Evolutionary conservation across 75 land plant species (phyloP).

Genomic region (Cryptomeria japonica): DNA sequence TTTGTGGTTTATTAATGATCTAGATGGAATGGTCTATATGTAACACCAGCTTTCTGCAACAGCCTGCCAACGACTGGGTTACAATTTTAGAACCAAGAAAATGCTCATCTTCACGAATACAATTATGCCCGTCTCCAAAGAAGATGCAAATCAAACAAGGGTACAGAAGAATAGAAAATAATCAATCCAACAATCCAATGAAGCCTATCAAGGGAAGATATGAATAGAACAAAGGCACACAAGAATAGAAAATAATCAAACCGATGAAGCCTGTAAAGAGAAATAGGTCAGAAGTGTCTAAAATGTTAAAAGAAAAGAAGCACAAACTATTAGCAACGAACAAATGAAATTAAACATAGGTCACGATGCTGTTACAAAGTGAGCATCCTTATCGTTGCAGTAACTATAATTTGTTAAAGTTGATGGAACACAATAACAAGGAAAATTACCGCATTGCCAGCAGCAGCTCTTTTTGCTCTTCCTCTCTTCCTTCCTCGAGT

Average conservation of each 20-base stretch:
- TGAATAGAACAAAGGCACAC: not conserved
- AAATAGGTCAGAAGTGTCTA: not conserved
- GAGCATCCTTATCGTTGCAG: not conserved
- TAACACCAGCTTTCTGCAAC: not conserved
- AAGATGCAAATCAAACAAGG: not conserved
- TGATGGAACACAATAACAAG: not conserved
- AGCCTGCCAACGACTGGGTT: not conserved
- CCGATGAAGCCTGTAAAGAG: not conserved
- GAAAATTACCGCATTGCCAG: slow-evolving; percentile 11
- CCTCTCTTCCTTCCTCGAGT: not conserved
- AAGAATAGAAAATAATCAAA: not conserved
- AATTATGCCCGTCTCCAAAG: not conserved
- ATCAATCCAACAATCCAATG: not conserved
- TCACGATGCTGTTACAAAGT: not conserved
- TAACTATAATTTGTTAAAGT: not conserved
- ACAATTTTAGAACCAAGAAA: not conserved
- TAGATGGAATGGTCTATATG: not conserved
- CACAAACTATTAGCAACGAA: not conserved
- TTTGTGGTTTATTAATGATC: not conserved
- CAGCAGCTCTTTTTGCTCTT: slow-evolving; percentile 10
- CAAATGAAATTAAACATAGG: no score
- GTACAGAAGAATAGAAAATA: not conserved
- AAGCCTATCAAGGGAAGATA: not conserved
- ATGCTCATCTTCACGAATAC: not conserved
- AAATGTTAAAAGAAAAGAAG: not conserved